Base-by-base conservation (phyloP, 2,329 filamentous ascomycete genomes). In the Herpotrichia juniperi region DNA sequence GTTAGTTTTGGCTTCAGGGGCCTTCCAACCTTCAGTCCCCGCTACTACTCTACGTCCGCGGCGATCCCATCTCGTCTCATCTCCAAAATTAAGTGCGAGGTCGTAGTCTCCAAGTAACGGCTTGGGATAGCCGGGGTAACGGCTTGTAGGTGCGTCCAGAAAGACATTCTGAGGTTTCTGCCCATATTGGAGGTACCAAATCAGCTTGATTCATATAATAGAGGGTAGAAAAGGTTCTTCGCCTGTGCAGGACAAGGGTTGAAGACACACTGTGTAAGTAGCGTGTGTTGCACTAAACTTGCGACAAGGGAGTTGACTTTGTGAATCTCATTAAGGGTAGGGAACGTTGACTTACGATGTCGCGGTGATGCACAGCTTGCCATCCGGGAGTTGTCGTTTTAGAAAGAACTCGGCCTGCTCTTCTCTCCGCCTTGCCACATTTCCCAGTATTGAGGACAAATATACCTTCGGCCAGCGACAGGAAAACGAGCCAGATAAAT, bases 401-500 rank as follows among this genome's bases (percentile, higher is more conserved):
- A 19, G 10, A 9, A 19, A 9, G 9, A 39, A 19, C n/a, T 11
- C 10, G 10, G 17, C 17, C 17, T 39, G 35, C 10, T 16, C 9
- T 19, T 9, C 17, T 12, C 17, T n/a, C n/a, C n/a, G n/a, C n/a
- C n/a, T n/a, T n/a, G n/a, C n/a, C n/a, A n/a, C n/a, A n/a, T n/a
- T 26, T 8, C 34, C 42, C 42, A 5, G 25, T 45, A 9, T 31
- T 11, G 7, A 35, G 5, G 9, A 26, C 44, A 30, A 24, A 26
- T 22, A 46, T 35, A 6, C 30, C 44, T 24, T 24, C 30, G 10
- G 44, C 44, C 4, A 46, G 22, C 9, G 14, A 17, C 3, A 30
- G 30, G 14, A 24, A 24, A 10, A 46, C 30, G n/a, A 46, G 4
- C 44, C 44, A 46, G 16, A 46, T 46, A 31, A 46, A 46, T 9